A percentile compares a stretch with the other conserved stretches of the same genome.
Evolutionary conservation across 73 alveolate species (phyloP).

Genomic region (Diophrys appendiculata): DNA sequence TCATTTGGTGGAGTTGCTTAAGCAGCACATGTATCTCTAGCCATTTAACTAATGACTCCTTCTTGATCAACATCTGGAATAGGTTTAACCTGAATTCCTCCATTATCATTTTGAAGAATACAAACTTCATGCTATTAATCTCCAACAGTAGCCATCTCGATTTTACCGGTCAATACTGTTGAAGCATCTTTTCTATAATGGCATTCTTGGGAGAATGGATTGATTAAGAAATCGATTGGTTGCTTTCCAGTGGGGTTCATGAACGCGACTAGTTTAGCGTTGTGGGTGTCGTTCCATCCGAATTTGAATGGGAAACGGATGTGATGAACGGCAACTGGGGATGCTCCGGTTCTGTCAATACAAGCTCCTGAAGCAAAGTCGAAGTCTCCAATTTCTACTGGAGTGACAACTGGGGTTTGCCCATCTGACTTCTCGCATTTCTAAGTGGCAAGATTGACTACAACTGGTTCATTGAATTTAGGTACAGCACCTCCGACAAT

Average conservation of each 20-base stretch:
- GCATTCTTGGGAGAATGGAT: not conserved
- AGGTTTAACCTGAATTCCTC: not conserved
- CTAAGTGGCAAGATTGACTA: not conserved
- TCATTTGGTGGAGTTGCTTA: not conserved
- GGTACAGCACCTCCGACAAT: not conserved
- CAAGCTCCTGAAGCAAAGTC: not conserved
- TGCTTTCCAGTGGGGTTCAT: not conserved
- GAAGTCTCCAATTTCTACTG: slow-evolving; percentile 1
- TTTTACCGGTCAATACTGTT: not conserved
- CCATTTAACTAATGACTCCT: not conserved
- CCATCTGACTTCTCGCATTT: not conserved
- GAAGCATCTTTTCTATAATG: not conserved
- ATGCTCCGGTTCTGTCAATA: not conserved
- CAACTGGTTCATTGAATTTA: not conserved
- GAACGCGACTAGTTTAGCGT: not conserved
- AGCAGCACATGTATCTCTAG: not conserved
- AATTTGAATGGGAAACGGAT: not conserved
- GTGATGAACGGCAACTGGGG: not conserved
- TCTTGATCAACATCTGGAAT: not conserved
- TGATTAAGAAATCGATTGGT: not conserved
- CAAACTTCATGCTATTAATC: not conserved
- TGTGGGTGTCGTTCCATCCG: not conserved
- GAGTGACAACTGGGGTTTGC: not conserved
- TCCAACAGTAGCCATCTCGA: not conserved
- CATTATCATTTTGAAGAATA: not conserved